Conservation (phyloP, 228 moss, liverwort and hornwort genomes). For the Sphagnum fallax region DNA sequence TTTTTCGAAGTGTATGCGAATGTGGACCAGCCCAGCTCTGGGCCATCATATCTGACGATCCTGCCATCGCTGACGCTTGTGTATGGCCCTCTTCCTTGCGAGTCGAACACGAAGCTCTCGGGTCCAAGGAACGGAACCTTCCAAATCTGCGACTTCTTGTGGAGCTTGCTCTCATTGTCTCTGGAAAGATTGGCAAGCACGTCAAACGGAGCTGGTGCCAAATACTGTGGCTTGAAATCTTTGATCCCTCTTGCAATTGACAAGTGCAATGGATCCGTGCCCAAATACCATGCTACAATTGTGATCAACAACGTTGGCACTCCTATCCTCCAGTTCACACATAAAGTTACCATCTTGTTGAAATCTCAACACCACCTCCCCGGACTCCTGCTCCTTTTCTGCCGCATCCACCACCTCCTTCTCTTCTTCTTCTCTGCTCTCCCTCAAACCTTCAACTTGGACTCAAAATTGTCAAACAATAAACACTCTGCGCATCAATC, state of each 20-base stretch:
- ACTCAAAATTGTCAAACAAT: too few relatives aligned
- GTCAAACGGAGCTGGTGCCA: conserved; percentile 44
- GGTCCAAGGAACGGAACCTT: conserved; percentile 10
- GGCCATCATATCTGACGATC: conserved; percentile 77
- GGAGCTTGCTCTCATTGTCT: conserved; percentile 59
- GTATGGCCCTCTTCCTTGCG: conserved; percentile 73
- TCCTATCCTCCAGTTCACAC: conserved; percentile 12
- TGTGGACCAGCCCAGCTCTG: conserved; percentile 67
- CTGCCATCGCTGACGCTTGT: conserved; percentile 78
- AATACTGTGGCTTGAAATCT: conserved; percentile 43
- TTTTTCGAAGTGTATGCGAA: conserved; percentile 55
- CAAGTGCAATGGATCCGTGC: conserved; percentile 58
- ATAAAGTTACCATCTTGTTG: background rate
- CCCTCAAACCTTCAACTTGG: too few relatives aligned
- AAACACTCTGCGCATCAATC: too few relatives aligned
- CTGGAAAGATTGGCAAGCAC: conserved; percentile 32
- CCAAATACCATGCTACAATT: conserved; percentile 53
- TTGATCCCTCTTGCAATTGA: conserved; percentile 36
- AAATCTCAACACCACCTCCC: too few relatives aligned
- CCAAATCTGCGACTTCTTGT: conserved; percentile 25
- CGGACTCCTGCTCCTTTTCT: too few relatives aligned
- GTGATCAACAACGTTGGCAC: conserved; percentile 4
- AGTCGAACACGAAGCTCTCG: conserved; percentile 79
- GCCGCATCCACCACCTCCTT: too few relatives aligned
- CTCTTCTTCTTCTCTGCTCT: too few relatives aligned